Evolutionary conservation across 2,329 filamentous ascomycete genomes (phyloP), one percentile per base, ranked within the genome.

Genomic region (Zasmidium cellare): DNA sequence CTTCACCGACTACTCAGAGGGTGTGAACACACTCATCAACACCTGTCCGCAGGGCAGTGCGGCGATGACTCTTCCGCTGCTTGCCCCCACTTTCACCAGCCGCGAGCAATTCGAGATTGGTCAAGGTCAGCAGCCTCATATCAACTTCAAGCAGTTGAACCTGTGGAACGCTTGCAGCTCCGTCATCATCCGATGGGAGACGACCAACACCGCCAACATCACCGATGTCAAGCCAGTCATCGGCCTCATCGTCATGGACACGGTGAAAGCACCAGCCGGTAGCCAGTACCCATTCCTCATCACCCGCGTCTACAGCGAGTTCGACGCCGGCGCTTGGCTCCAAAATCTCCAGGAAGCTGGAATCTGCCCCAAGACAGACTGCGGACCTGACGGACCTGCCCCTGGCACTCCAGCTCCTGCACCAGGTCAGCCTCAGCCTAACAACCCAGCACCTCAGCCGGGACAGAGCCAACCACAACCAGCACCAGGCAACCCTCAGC

Each of bases 1-100:
- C 61, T 72, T 71, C 58, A 67, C 60, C 58, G 70, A 72, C 64
- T 71, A 70, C 58, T 66, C 67, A 46, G 68, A 70, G 54, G 65
- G 64, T 57, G 70, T 71, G 62, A 72, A 71, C 61, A 67, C 68
- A 7, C 53, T 72, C 16, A 72, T 72, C 61, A 67, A 69, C 65
- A 59, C 57, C 46, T 69, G 68, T 53, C 66, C 68, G 3, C 67
- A 69, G 57, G 68, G 68, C 41, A 47, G 54, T 31, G 65, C 65
- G 24, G 67, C 66, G 25, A 59, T 55, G 16, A 35, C 49, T 23
- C 54, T 64, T n/a, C 63, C 61, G 14, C 65, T 70, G 20, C 57
- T 65, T 22, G 52, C 53, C 14, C 60, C 69, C 3, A 70, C 66
- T 16, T 72, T 72, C 65, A 56, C 53, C 53, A 65, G 55, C 46